Base-by-base conservation (phyloP, 345 rosid genomes). In the Rhizophora mangle region DNA sequence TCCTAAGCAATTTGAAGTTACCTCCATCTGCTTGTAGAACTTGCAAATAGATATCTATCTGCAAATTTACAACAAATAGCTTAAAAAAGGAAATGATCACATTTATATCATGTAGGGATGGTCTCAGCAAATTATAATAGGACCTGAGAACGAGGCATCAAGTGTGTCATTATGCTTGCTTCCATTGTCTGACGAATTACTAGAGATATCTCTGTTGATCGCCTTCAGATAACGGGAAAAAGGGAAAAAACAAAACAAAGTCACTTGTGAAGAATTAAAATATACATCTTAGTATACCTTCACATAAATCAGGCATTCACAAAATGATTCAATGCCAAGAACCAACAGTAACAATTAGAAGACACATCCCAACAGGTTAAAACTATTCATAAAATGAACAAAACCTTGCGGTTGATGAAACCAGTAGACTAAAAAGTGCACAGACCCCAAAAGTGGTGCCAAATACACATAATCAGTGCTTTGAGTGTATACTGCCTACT, bases 21-120 rank as follows among this genome's bases (percentile, higher is more conserved):
- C 99, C 99, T 83, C 99, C 99, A 77, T 95, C 98, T 8, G 98
- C 98, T 82, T 92, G 99, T 47, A 95, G 92, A 84, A 95, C 97
- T 82, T 92, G 99, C 21, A 92, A 89, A 75, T 85, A 95, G 36
- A 95, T 88, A 77, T 92, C 97, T 75, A 92, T 95, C 99, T 90
- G 91, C 80, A 80, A 47, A 65, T 63, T 34, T 27, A 60, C 10
- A 70, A 32, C 56, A 43, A 63, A 67, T 8, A 8, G 5, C 19
- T 80, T 21, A 74, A 61, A 24, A 56, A 62, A 71, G 59, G 24
- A 8, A 53, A 56, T 27, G 26, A 61, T 5, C n/a, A 58, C 60
- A 37, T 3, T 4, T 4, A 6, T 62, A 21, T 66, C 21, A 21
- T 9, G 5, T 72, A 15, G 15, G 30, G 63, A 24, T 29, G 53